These are phyloP conservation scores for Fennellomyces sp. DNA, from an alignment of 371 early-diverging fungal genomes.

Conservation along the genomic window DNA sequence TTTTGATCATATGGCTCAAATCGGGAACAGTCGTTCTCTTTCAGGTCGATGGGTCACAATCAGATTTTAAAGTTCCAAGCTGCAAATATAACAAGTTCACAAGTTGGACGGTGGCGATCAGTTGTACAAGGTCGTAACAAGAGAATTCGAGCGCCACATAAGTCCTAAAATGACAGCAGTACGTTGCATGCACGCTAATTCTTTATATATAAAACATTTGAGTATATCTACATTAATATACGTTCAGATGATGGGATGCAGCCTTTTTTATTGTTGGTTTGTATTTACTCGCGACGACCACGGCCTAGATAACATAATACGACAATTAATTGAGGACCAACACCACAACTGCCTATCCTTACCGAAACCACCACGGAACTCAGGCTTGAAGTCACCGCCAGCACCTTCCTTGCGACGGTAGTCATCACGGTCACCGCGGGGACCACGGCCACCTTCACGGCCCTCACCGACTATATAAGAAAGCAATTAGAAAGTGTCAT, in stretches of 20 bases:
- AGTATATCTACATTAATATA: background rate
- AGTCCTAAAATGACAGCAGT: too few relatives aligned
- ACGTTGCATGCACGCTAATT: background rate
- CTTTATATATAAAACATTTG: background rate
- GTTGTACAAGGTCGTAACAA: too few relatives aligned
- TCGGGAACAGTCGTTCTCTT: too few relatives aligned
- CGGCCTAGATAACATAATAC: conserved; percentile 25
- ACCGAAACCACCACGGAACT: conserved; percentile 90
- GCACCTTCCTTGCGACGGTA: conserved; percentile 96
- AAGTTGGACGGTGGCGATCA: too few relatives aligned
- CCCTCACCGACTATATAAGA: conserved; percentile 51
- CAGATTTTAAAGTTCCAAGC: too few relatives aligned
- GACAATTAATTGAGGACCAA: background rate
- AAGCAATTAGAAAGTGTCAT: background rate
- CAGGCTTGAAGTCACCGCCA: conserved; percentile 91
- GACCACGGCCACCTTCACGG: conserved; percentile 62
- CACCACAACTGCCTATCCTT: conserved; percentile 15
- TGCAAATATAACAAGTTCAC: too few relatives aligned
- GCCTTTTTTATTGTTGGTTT: conserved; percentile 5
- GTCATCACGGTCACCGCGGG: conserved; percentile 78
- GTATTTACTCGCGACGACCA: conserved; percentile 51
- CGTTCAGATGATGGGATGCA: background rate
- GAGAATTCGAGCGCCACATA: too few relatives aligned
- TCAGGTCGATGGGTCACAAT: too few relatives aligned
- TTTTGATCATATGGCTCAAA: too few relatives aligned